A percentile compares a stretch with the other conserved stretches of the same genome.
Evolutionary conservation across 202 grass and related monocot species (phyloP).

Genomic region (Saccharum hybrid): DNA sequence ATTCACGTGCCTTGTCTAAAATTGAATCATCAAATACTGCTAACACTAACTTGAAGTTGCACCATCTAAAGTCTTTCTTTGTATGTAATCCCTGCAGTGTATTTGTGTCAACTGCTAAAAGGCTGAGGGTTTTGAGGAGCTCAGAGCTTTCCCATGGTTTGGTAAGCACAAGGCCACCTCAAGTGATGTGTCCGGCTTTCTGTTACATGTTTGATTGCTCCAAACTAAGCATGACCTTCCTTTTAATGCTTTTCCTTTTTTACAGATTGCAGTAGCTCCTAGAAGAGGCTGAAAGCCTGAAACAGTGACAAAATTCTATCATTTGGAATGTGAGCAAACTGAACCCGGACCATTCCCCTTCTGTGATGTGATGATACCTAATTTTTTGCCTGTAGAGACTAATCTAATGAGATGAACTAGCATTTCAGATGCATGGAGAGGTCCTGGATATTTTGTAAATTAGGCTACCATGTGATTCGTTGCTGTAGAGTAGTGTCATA

Average conservation of each 20-base stretch:
- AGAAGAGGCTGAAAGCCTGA: conserved; percentile 42
- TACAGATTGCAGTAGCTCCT: conserved; percentile 45
- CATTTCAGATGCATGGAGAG: conserved; percentile 42
- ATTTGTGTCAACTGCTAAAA: conserved; percentile 78
- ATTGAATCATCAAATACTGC: background rate
- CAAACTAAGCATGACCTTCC: conserved; percentile 2
- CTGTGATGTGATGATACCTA: background rate
- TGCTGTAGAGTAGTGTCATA: conserved; percentile 9
- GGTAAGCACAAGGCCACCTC: conserved; percentile 52
- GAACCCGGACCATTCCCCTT: conserved; percentile 26
- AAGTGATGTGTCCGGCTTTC: conserved; percentile 7
- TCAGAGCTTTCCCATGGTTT: conserved; percentile 68
- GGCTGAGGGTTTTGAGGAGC: conserved; percentile 88
- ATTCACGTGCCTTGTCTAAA: background rate
- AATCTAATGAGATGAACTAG: conserved; percentile 49
- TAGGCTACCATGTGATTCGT: conserved; percentile 45
- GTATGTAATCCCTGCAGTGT: conserved; percentile 54
- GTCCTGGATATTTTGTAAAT: conserved; percentile 51
- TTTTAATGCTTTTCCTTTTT: background rate
- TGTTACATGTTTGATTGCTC: conserved; percentile 29
- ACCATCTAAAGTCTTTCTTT: conserved; percentile 38
- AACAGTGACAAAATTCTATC: conserved; percentile 12
- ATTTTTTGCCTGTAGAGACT: conserved; percentile 42
- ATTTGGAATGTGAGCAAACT: conserved; percentile 31
- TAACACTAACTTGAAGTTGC: background rate